Evolutionary conservation across 495 filamentous ascomycete species (phyloP), one percentile per base, ranked within the genome.

Genomic region (Daldinia concentrica): DNA sequence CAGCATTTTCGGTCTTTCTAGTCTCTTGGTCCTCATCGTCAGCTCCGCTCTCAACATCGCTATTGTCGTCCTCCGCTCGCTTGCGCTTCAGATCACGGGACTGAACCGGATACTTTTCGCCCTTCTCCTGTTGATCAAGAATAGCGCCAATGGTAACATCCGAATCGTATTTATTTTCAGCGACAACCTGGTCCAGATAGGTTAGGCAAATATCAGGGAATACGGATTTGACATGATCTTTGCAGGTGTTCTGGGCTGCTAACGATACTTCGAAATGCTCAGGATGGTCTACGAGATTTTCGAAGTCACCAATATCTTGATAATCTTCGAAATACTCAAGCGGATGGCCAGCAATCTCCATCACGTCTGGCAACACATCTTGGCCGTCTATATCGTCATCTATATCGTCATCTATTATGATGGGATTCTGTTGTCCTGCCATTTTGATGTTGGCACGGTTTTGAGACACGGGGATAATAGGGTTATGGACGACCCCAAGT

Each of bases 181-280:
- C 5, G 1, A 43, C 61, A n/a, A 76, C 22, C 6, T 62, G 26
- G 6, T 58, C 26, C 1, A 82, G 58, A 48, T 79, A 77, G 0
- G 80, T 60, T 0, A 32, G 77, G 54, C 79, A 82, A 6, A 84
- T 80, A 43, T 83, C 77, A 0, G 82, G 81, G 57, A 84, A 82
- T 7, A 77, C 62, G 7, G 39, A 37, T 36, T 73, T 61, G n/a
- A 81, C 71, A 15, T 37, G 60, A 26, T 75, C 64, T 39, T 72
- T 71, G 67, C 72, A 79, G 17, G 6, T 14, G 1, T 32, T 24
- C 30, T 59, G 52, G 27, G n/a, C 2, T 1, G 24, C 14, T 24
- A 32, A 32, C 30, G 22, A 12, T 22, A 3, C 12, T n/a, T 32
- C 32, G 22, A 14, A 19, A 7, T 48, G 6, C 8, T 22, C 19